Conservation (phyloP, 2,329 filamentous ascomycete genomes). For the Aspergillus hiratsukae region DNA sequence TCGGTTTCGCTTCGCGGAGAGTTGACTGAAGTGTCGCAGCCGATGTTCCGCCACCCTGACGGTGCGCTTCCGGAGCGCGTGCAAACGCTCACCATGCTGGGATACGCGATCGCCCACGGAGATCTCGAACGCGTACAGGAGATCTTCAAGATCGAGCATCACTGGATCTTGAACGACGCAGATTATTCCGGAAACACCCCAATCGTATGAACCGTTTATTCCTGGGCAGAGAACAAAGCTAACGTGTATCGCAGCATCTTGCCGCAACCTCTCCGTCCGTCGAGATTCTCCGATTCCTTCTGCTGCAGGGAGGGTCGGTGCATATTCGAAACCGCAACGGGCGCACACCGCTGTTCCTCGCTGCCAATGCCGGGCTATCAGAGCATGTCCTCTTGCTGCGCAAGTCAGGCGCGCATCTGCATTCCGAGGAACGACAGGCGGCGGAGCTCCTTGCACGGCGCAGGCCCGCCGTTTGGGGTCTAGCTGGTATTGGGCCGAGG, state of each 20-base stretch:
- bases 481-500: constrained; percentile 38
- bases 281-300: constrained; percentile 52
- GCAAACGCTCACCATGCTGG: constrained; percentile 68
- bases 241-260: constrained; percentile 44
- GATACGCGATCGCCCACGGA: constrained; percentile 72
- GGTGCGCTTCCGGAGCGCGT: constrained; percentile 53
- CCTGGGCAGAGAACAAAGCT: too few relatives aligned
- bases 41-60: constrained; percentile 71
- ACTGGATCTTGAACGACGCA: constrained; percentile 65
- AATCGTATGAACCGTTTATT: constrained; percentile 28
- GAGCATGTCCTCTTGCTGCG: constrained; percentile 53
- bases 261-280: constrained; percentile 54
- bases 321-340: constrained; percentile 56
- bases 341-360: constrained; percentile 56
- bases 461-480: constrained; percentile 39
- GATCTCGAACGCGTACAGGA: constrained; percentile 62
- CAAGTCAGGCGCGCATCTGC: constrained; percentile 56
- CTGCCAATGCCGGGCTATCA: constrained; percentile 52
- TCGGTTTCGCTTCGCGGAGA: constrained; percentile 74
- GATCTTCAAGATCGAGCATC: constrained; percentile 62
- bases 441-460: constrained; percentile 47
- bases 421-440: constrained; percentile 52
- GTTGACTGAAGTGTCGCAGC: constrained; percentile 69
- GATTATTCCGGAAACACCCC: constrained; percentile 80
- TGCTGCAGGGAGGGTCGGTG: constrained; percentile 54